Base-by-base conservation (phyloP, 805 yeast species). In the Lachancea quebecensis region DNA sequence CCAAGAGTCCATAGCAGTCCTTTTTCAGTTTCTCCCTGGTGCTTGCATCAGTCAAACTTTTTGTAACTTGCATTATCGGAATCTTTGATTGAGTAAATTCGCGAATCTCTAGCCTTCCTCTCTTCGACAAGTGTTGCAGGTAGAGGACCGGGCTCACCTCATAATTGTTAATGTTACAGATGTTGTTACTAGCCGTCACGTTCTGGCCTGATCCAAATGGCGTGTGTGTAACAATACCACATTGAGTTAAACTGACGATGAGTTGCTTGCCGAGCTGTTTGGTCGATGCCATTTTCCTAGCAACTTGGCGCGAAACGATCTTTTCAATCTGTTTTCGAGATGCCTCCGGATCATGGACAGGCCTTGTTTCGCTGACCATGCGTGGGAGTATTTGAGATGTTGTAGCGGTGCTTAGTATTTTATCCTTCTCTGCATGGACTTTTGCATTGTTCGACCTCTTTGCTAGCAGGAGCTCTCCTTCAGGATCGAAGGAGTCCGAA, bases 151-250 rank as follows among this genome's bases (percentile, higher is more conserved):
- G 55, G 2, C 56, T 50, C n/a, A 45, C 38, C 36, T 59, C 62
- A 47, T 54, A 62, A 39, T 61, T 61, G 10, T 47, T 36, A 3
- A 43, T 42, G 7, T 60, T 55, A 41, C 64, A 61, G 9, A 62
- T 55, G 43, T 61, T 43, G 41, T 61, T 62, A n/a, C 65, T 57
- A 11, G 50, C 54, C 43, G 64, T 62, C 3, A 50, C 55, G 4
- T 28, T 12, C 2, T 48, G 38, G 38, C 50, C 46, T 5, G 36
- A 45, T 14, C 27, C 35, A 2, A 62, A 39, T 8, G 64, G 54
- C 6, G 39, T 37, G 38, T 60, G 62, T 10, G 37, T 32, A 8
- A 51, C 49, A 10, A 62, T 44, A 11, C 64, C 63, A 1, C 51
- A 41, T 18, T 50, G 47, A 3, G 61, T 51, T 32, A 59, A 31